Percentiles rank a stretch among this genome's conserved stretches.
phyloP scores from a whole-genome alignment of 2,329 filamentous ascomycete genomes.

The Cladophialophora immunda region DNA sequence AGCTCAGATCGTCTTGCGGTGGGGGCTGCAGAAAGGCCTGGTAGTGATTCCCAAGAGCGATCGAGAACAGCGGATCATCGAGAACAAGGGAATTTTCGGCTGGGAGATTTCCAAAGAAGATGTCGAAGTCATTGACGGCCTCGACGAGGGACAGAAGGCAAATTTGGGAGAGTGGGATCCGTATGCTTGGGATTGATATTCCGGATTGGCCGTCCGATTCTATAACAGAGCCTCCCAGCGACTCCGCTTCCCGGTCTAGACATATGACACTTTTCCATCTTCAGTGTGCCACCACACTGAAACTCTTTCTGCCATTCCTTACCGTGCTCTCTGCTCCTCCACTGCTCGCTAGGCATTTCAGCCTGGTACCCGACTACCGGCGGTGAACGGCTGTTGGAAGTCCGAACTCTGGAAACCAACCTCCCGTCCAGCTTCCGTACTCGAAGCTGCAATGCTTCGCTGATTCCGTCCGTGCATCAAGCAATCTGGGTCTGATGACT shows the following conservation, averaged over 20 bases:
- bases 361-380: neutral
- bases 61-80: slow-evolving; percentile 29
- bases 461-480: neutral
- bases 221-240: neutral
- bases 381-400: neutral
- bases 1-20: slow-evolving; percentile 45
- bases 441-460: neutral
- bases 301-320: neutral
- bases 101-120: slow-evolving; percentile 52
- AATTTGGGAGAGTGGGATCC: slow-evolving; percentile 41
- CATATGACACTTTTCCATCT: neutral
- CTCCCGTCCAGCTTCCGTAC: neutral
- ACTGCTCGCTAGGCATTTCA: neutral
- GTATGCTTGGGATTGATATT: slow-evolving; percentile 28
- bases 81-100: slow-evolving; percentile 34
- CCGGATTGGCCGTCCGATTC: neutral
- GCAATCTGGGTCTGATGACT: neutral
- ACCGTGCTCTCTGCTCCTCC: neutral
- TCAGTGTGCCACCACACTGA: neutral
- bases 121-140: slow-evolving; percentile 65
- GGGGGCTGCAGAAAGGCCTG: slow-evolving; percentile 34
- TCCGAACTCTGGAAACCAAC: neutral
- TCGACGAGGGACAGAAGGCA: slow-evolving; percentile 67
- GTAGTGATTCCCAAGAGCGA: slow-evolving; percentile 37
- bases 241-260: neutral